Evolutionary conservation across 2,329 filamentous ascomycete species (phyloP).

Genomic region (Cladophialophora yegresii): DNA sequence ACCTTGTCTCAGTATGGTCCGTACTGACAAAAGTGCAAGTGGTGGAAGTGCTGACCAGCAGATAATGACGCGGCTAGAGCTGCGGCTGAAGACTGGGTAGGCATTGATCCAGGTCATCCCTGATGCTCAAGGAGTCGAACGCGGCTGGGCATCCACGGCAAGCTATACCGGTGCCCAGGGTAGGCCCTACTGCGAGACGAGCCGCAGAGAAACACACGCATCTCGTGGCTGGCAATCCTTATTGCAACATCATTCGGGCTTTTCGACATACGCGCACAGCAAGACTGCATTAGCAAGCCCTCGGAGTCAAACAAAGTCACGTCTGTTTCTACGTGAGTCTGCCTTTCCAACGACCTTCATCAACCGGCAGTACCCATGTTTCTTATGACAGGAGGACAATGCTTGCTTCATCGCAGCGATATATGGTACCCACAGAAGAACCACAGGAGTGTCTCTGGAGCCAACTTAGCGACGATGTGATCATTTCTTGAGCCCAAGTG

Average conservation of each 20-base stretch:
- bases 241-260: no score
- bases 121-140: not conserved
- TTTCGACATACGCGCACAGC: no score
- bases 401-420: not conserved
- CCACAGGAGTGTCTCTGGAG: not conserved
- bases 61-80: not conserved
- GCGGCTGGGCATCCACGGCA: not conserved
- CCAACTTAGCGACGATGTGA: not conserved
- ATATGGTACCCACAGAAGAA: not conserved
- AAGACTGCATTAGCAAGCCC: no score
- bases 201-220: not conserved
- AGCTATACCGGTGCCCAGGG: not conserved
- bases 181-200: not conserved
- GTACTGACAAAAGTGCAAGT: no score
- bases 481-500: not conserved
- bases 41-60: not conserved
- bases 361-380: no score
- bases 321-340: no score
- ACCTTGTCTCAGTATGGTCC: not conserved
- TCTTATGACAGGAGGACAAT: not conserved
- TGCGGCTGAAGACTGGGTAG: not conserved
- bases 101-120: not conserved
- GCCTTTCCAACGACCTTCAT: no score
- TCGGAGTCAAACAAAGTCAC: no score
- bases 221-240: not conserved